phyloP scores from a whole-genome alignment of 805 yeast genomes.

The Candida ulmi region DNA sequence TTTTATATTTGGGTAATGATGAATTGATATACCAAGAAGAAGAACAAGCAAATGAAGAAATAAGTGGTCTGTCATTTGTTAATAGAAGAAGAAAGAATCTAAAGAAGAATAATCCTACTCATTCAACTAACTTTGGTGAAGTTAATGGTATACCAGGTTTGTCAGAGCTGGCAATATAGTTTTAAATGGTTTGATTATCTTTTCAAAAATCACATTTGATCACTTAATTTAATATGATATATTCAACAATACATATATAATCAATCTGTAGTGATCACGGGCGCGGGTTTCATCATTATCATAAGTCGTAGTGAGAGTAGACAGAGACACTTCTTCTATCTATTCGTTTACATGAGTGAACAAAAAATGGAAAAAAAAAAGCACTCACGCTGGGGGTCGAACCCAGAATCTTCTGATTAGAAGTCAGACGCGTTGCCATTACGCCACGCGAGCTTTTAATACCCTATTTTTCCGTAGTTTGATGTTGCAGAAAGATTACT shows the following conservation, averaged over 20 bases:
- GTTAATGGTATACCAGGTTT: slow-evolving; percentile 18
- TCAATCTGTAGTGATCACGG: too few relatives aligned
- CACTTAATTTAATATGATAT: too few relatives aligned
- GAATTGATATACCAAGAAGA: slow-evolving; percentile 59
- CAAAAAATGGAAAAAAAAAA: slow-evolving; percentile 15
- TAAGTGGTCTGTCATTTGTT: slow-evolving; percentile 45
- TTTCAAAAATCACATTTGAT: too few relatives aligned
- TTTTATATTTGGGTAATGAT: slow-evolving; percentile 71
- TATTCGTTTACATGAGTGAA: too few relatives aligned
- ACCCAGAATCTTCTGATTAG: slow-evolving; percentile 52
- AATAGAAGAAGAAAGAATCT: slow-evolving; percentile 40
- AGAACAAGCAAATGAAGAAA: slow-evolving; percentile 35
- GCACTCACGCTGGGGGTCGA: slow-evolving; percentile 52
- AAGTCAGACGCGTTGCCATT: slow-evolving; percentile 54
- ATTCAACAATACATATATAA: too few relatives aligned
- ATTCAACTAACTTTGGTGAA: slow-evolving; percentile 19
- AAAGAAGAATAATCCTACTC: slow-evolving; percentile 8
- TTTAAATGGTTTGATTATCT: too few relatives aligned
- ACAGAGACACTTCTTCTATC: too few relatives aligned
- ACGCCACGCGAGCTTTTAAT: slow-evolving; percentile 45
- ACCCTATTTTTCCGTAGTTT: too few relatives aligned
- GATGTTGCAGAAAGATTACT: too few relatives aligned
- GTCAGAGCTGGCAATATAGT: slow-evolving; percentile 15
- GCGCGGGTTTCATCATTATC: too few relatives aligned
- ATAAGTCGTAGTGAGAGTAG: too few relatives aligned